phyloP scores from a whole-genome alignment of 768 basidiomycete species.

The Clavaria fumosa region DNA sequence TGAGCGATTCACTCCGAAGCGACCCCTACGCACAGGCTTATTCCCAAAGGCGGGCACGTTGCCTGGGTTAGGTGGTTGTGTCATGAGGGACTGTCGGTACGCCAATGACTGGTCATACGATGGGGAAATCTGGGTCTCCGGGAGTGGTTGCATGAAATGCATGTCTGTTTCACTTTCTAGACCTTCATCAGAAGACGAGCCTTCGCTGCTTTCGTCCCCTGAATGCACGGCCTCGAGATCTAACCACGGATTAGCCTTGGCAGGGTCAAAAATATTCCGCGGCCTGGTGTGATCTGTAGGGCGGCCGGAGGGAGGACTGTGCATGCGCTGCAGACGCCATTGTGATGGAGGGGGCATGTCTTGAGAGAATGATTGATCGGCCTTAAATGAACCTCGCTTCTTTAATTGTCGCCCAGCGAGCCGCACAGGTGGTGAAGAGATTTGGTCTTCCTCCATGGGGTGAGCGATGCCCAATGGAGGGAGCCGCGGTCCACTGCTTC shows the following conservation, averaged over 20 bases:
- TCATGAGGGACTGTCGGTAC: conserved; percentile 59
- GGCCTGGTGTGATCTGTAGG: too few relatives aligned
- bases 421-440: conserved; percentile 35
- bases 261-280: too few relatives aligned
- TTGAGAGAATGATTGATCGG: conserved; percentile 18
- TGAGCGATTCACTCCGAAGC: conserved; percentile 24
- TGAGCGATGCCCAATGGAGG: too few relatives aligned
- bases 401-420: conserved; percentile 19
- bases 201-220: conserved; percentile 61
- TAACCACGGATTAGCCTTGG: conserved; percentile 28
- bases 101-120: conserved; percentile 60
- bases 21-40: conserved; percentile 31
- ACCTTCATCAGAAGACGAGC: conserved; percentile 39
- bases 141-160: conserved; percentile 45
- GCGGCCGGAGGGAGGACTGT: conserved; percentile 17
- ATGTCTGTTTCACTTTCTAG: conserved; percentile 54
- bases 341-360: conserved; percentile 22
- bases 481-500: too few relatives aligned
- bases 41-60: conserved; percentile 39
- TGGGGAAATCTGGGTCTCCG: conserved; percentile 50
- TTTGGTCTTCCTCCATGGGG: too few relatives aligned
- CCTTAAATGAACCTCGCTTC: conserved; percentile 12
- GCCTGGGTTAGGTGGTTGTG: conserved; percentile 37
- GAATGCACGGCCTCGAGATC: conserved; percentile 67
- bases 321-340: conserved; percentile 23